Conservation (phyloP, 352 stramenopile genomes). For the Phytophthora sojae region DNA sequence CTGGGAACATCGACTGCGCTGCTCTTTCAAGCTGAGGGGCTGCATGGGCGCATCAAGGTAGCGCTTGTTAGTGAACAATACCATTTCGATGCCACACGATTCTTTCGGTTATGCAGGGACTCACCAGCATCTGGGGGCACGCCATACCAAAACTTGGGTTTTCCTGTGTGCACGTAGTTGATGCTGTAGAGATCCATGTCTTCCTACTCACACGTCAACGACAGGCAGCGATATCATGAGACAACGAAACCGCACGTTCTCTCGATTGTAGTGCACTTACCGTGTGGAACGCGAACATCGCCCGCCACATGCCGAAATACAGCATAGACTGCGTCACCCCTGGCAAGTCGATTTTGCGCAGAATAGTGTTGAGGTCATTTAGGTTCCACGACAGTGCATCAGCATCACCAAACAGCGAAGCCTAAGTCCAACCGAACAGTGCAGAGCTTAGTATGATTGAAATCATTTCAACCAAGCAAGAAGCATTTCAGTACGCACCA, state of each 20-base stretch:
- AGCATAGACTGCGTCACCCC: slow-evolving; percentile 93
- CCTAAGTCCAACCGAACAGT: slow-evolving; percentile 27
- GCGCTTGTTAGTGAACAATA: not conserved
- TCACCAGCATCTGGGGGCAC: slow-evolving; percentile 79
- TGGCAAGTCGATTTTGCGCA: slow-evolving; percentile 80
- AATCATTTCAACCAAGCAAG: not conserved
- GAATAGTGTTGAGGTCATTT: slow-evolving; percentile 88
- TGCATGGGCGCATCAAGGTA: slow-evolving; percentile 15
- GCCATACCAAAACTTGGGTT: slow-evolving; percentile 94
- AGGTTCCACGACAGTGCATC: slow-evolving; percentile 87
- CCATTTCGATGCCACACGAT: not conserved
- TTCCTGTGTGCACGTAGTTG: slow-evolving; percentile 94
- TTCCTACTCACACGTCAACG: slow-evolving; percentile 57
- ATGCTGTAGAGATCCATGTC: slow-evolving; percentile 96
- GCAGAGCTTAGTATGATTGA: not conserved
- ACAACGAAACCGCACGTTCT: not conserved
- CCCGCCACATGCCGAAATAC: slow-evolving; percentile 95
- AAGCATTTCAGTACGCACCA: slow-evolving; percentile 43
- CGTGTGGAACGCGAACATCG: slow-evolving; percentile 95
- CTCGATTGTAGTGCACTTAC: slow-evolving; percentile 33
- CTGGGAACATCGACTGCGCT: slow-evolving; percentile 87
- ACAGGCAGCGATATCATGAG: not conserved
- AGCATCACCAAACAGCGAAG: slow-evolving; percentile 85
- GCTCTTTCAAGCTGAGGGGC: slow-evolving; percentile 83
- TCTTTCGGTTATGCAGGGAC: not conserved